Evolutionary conservation across 2,329 filamentous ascomycete genomes (phyloP).

Genomic region (Xylaria polymorpha): DNA sequence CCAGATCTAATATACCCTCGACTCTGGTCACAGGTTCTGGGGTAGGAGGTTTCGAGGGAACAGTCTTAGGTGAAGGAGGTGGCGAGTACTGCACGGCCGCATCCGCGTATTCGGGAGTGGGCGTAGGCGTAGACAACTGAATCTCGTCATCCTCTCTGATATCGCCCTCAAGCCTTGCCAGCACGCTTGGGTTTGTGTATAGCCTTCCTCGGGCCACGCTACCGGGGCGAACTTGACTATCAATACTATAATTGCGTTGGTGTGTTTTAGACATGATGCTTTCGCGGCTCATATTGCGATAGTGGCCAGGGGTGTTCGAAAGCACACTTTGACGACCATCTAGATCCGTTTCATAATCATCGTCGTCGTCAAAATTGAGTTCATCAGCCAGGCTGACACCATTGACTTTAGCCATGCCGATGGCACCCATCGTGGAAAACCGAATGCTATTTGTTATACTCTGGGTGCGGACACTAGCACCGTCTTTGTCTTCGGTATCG

Average conservation of each 20-base stretch:
- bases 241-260: slow-evolving; percentile 67
- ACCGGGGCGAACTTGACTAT: slow-evolving; percentile 66
- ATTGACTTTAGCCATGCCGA: slow-evolving; percentile 66
- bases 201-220: slow-evolving; percentile 66
- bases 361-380: slow-evolving; percentile 85
- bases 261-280: slow-evolving; percentile 63
- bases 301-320: slow-evolving; percentile 62
- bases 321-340: slow-evolving; percentile 74
- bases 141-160: slow-evolving; percentile 64
- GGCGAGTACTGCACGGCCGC: slow-evolving; percentile 84
- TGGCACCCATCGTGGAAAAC: slow-evolving; percentile 75
- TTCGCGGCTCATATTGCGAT: slow-evolving; percentile 68
- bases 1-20: slow-evolving; percentile 57
- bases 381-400: slow-evolving; percentile 90
- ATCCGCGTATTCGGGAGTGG: slow-evolving; percentile 53
- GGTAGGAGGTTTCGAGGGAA: slow-evolving; percentile 55
- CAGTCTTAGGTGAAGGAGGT: slow-evolving; percentile 74
- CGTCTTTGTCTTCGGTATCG: slow-evolving; percentile 75
- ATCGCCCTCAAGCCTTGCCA: slow-evolving; percentile 66
- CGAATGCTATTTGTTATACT: slow-evolving; percentile 79
- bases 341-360: slow-evolving; percentile 76
- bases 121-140: slow-evolving; percentile 47
- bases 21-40: slow-evolving; percentile 56
- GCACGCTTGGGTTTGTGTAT: slow-evolving; percentile 64
- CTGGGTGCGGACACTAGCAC: slow-evolving; percentile 77